Evolutionary conservation across 148 eudicot genomes (phyloP).

Genomic region (Limonium bicolor): DNA sequence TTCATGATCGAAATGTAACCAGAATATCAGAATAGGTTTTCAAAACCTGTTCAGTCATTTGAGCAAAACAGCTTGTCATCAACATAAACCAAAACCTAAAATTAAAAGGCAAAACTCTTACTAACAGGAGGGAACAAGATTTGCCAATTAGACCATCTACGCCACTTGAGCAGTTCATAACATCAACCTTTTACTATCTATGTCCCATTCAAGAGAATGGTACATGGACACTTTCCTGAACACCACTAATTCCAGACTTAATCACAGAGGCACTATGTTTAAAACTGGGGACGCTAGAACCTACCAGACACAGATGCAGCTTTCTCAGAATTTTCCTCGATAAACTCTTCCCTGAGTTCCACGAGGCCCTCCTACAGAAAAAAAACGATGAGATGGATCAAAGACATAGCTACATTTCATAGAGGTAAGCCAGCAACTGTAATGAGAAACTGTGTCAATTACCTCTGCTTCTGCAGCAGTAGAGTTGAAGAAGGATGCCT

Average conservation of each 20-base stretch:
- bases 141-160: not conserved
- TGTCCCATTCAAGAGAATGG: not conserved
- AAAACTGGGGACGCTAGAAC: conserved; percentile 4
- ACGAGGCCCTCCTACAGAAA: conserved; percentile 66
- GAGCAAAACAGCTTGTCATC: no score
- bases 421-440: not conserved
- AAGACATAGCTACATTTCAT: not conserved
- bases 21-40: no score
- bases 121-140: not conserved
- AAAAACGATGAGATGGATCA: not conserved
- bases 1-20: no score
- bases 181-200: not conserved
- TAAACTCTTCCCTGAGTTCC: conserved; percentile 72
- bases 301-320: conserved; percentile 22
- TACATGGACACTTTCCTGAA: not conserved
- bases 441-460: conserved; percentile 9
- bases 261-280: not conserved
- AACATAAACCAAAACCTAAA: no score
- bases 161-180: not conserved
- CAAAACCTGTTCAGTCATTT: no score
- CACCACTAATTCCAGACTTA: not conserved
- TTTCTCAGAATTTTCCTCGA: conserved; percentile 32
- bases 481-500: conserved; percentile 72
- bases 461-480: conserved; percentile 76
- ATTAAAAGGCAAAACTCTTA: no score